These are phyloP conservation scores for Cladosporium phlei DNA, from an alignment of 2,329 filamentous ascomycete species.

Conservation along the genomic window DNA sequence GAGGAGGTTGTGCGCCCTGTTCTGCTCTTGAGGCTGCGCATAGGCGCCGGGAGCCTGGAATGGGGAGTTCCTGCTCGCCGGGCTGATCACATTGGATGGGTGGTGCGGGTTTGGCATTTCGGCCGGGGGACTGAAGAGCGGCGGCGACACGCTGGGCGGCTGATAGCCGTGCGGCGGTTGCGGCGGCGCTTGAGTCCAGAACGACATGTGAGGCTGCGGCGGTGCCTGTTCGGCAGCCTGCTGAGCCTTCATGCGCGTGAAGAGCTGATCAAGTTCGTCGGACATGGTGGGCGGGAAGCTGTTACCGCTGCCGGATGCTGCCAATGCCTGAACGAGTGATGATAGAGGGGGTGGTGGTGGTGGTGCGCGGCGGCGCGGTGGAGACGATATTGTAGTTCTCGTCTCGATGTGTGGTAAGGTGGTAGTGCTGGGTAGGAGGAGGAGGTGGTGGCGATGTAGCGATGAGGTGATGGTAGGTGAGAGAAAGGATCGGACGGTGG, in stretches of 20 bases:
- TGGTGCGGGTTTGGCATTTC: constrained; percentile 53
- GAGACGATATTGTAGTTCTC: neutral
- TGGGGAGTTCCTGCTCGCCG: constrained; percentile 36
- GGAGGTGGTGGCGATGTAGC: neutral
- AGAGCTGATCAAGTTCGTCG: constrained; percentile 11
- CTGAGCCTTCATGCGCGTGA: constrained; percentile 13
- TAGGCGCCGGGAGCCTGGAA: constrained; percentile 39
- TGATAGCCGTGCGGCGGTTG: constrained; percentile 40
- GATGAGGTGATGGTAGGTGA: neutral
- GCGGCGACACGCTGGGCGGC: constrained; percentile 54
- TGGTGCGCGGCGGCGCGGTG: constrained; percentile 6
- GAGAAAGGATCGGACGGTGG: neutral
- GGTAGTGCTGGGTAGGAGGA: neutral
- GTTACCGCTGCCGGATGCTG: constrained; percentile 9
- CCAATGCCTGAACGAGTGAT: constrained; percentile 4
- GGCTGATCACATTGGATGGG: constrained; percentile 55
- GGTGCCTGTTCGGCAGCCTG: constrained; percentile 16
- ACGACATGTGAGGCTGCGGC: constrained; percentile 18
- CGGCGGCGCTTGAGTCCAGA: constrained; percentile 19
- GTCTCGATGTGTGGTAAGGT: neutral
- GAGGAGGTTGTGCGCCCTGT: constrained; percentile 48
- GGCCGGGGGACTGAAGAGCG: constrained; percentile 53
- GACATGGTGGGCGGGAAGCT: constrained; percentile 13
- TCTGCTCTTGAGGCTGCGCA: constrained; percentile 31
- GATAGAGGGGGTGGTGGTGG: constrained; percentile 5